A percentile compares a stretch with the other conserved stretches of the same genome.
Evolutionary conservation across 805 yeast genomes (phyloP).

Genomic region (Schizosaccharomyces cryophilus): DNA sequence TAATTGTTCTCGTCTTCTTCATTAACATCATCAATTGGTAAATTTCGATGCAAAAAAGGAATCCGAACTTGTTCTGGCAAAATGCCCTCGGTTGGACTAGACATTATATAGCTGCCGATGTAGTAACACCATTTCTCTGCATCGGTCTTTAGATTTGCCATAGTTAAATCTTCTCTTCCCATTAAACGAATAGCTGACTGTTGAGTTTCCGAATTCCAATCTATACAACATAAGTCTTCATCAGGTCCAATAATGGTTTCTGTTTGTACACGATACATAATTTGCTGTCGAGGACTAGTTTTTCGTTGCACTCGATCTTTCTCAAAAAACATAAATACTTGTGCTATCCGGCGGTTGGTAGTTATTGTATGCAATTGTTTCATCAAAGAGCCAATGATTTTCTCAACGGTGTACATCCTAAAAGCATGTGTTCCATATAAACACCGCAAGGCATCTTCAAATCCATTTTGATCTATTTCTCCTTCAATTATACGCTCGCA

Average conservation of each 20-base stretch:
- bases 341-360: conserved; percentile 56
- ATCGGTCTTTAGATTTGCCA: conserved; percentile 39
- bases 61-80: conserved; percentile 47
- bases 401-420: conserved; percentile 77
- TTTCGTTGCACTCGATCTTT: conserved; percentile 38
- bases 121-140: conserved; percentile 85
- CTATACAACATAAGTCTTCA: conserved; percentile 79
- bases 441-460: conserved; percentile 85
- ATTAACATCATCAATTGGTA: conserved; percentile 7
- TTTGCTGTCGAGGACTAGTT: conserved; percentile 69
- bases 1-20: neutral
- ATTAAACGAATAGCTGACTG: conserved; percentile 54
- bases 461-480: conserved; percentile 78
- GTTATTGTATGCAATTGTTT: conserved; percentile 74
- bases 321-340: conserved; percentile 60
- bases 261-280: conserved; percentile 68
- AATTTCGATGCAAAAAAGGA: conserved; percentile 42
- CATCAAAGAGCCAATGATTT: conserved; percentile 57
- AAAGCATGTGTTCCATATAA: conserved; percentile 85
- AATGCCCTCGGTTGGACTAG: conserved; percentile 93
- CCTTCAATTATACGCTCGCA: conserved; percentile 65
- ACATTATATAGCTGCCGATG: conserved; percentile 73
- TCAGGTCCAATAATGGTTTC: conserved; percentile 59
- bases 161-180: conserved; percentile 68
- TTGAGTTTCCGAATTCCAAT: conserved; percentile 28